Percentiles rank a stretch among this genome's conserved stretches.
These are phyloP conservation scores for Apophysomyces elegans DNA, from an alignment of 371 early-diverging fungal genomes.

Conservation along the genomic window DNA sequence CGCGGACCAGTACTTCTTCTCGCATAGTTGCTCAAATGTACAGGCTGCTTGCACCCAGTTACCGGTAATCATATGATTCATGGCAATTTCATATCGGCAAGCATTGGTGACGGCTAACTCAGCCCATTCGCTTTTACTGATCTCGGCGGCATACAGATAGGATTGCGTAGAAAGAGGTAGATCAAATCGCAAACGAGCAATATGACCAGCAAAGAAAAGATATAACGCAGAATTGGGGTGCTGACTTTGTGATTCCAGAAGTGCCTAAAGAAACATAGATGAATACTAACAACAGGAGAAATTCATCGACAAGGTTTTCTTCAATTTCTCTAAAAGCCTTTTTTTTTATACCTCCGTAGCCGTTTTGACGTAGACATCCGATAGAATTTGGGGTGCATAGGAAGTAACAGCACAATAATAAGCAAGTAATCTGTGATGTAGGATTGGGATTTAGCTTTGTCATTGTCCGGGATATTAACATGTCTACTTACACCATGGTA, in stretches of 20 bases:
- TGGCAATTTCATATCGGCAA: conserved; percentile 60
- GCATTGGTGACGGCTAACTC: conserved; percentile 52
- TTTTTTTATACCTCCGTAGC: conserved; percentile 44
- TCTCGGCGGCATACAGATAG: conserved; percentile 48
- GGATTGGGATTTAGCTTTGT: not conserved
- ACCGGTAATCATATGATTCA: conserved; percentile 58
- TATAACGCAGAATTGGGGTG: conserved; percentile 64
- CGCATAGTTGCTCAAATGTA: conserved; percentile 50
- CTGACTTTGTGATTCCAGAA: conserved; percentile 53
- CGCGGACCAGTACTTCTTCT: conserved; percentile 63
- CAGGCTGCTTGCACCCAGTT: conserved; percentile 57
- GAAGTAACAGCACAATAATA: conserved; percentile 41
- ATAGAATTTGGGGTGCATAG: conserved; percentile 43
- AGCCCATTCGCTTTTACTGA: conserved; percentile 47
- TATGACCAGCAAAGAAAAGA: conserved; percentile 59
- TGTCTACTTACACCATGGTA: conserved; percentile 46
- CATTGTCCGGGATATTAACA: not conserved
- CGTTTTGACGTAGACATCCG: conserved; percentile 37
- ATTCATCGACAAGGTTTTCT: too few relatives aligned
- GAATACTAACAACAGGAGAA: too few relatives aligned
- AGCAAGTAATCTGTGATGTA: conserved; percentile 31
- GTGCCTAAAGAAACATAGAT: conserved; percentile 23
- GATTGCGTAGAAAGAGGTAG: conserved; percentile 58
- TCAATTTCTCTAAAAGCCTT: not conserved
- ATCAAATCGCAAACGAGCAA: conserved; percentile 48